A percentile compares a stretch with the other conserved stretches of the same genome.
These are phyloP conservation scores for Mycena amicta DNA, from an alignment of 768 basidiomycete genomes.

Conservation along the genomic window DNA sequence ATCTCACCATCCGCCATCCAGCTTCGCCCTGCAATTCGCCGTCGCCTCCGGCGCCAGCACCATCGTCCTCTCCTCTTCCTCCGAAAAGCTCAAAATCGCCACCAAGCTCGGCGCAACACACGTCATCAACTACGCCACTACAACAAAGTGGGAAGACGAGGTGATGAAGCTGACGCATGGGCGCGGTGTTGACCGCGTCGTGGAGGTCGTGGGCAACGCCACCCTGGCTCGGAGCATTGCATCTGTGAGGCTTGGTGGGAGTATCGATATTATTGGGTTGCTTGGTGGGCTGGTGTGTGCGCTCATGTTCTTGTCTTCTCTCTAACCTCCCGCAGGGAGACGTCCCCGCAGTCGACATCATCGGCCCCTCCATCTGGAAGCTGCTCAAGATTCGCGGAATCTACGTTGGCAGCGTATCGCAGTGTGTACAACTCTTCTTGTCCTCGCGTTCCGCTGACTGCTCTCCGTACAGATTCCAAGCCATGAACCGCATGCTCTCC, in stretches of 20 bases:
- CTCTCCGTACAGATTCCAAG: slow-evolving; percentile 42
- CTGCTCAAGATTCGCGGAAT: slow-evolving; percentile 45
- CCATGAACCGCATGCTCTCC: slow-evolving; percentile 45
- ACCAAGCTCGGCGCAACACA: slow-evolving; percentile 44
- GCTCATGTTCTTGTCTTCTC: not conserved
- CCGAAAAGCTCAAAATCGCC: slow-evolving; percentile 46
- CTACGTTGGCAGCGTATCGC: slow-evolving; percentile 45
- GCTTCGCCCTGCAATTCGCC: slow-evolving; percentile 52
- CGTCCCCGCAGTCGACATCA: slow-evolving; percentile 28
- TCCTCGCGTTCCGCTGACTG: not conserved
- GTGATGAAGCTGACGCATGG: slow-evolving; percentile 37
- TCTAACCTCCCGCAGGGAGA: slow-evolving; percentile 1
- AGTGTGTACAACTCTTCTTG: slow-evolving; percentile 31
- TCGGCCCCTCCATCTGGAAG: slow-evolving; percentile 29
- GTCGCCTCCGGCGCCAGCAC: slow-evolving; percentile 51
- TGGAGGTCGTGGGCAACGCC: slow-evolving; percentile 40
- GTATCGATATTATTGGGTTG: slow-evolving; percentile 38
- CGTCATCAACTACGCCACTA: slow-evolving; percentile 54
- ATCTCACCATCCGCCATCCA: slow-evolving; percentile 24
- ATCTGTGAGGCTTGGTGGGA: slow-evolving; percentile 31
- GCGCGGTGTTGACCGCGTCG: slow-evolving; percentile 25
- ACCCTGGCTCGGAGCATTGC: slow-evolving; percentile 36
- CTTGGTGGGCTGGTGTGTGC: slow-evolving; percentile 26
- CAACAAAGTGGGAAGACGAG: slow-evolving; percentile 51
- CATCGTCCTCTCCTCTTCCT: slow-evolving; percentile 54